A percentile compares a stretch with the other conserved stretches of the same genome.
phyloP scores from a whole-genome alignment of 1,284 basidiomycete genomes.

The Marasmius oreades region DNA sequence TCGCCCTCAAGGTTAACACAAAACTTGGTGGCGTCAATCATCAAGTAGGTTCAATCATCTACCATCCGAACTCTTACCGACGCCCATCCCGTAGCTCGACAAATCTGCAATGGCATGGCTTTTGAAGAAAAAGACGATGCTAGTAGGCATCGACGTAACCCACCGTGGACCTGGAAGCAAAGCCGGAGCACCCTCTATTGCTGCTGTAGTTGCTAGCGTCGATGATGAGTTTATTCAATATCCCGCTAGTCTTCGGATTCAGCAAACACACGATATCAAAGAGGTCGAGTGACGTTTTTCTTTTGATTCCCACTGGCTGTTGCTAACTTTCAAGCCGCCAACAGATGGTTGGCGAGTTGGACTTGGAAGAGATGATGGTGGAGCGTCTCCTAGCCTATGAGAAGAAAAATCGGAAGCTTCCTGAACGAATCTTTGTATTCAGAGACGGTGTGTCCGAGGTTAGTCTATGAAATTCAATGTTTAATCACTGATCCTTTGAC shows the following conservation, averaged over 20 bases:
- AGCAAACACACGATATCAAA: slow-evolving; percentile 46
- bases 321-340: too few relatives aligned
- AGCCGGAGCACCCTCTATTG: slow-evolving; percentile 69
- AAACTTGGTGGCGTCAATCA: slow-evolving; percentile 81
- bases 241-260: slow-evolving; percentile 61
- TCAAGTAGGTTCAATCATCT: slow-evolving; percentile 27
- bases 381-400: slow-evolving; percentile 60
- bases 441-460: slow-evolving; percentile 77
- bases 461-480: slow-evolving; percentile 11
- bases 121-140: slow-evolving; percentile 65
- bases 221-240: slow-evolving; percentile 70
- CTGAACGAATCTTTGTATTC: slow-evolving; percentile 64
- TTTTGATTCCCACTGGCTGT: too few relatives aligned
- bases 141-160: slow-evolving; percentile 79
- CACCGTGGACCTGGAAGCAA: slow-evolving; percentile 58
- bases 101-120: slow-evolving; percentile 57
- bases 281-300: too few relatives aligned
- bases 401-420: slow-evolving; percentile 49
- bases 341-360: slow-evolving; percentile 62
- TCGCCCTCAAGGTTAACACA: slow-evolving; percentile 65
- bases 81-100: slow-evolving; percentile 38
- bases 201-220: slow-evolving; percentile 71
- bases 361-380: slow-evolving; percentile 62
- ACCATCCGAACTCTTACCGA: background rate
- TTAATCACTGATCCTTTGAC: background rate